Evolutionary conservation across 2,329 filamentous ascomycete genomes (phyloP).

Genomic region (Trichoderma endophyticum): DNA sequence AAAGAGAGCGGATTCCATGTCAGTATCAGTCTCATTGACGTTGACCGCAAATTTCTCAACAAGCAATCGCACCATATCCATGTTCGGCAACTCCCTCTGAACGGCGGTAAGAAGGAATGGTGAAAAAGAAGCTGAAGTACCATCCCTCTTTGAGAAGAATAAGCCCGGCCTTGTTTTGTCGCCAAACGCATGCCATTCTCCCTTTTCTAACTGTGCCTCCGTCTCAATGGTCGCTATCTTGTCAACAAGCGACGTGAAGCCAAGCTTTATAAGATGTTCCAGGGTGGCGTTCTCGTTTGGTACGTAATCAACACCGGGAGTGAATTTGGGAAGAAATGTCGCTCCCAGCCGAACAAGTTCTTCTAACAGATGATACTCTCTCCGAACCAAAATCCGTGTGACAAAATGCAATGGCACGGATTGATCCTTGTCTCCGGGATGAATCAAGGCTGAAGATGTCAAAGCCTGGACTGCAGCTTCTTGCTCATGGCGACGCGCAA

Average conservation of each 20-base stretch:
- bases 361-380: constrained; percentile 26
- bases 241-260: constrained; percentile 23
- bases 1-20: constrained; percentile 20
- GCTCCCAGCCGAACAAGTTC: constrained; percentile 19
- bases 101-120: constrained; percentile 31
- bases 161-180: constrained; percentile 22
- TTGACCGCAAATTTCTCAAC: constrained; percentile 34
- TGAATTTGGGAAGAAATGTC: constrained; percentile 16
- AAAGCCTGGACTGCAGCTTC: background rate
- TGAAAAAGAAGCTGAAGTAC: background rate
- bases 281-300: background rate
- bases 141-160: constrained; percentile 17
- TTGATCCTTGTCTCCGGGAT: background rate
- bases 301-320: too few species aligned
- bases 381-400: constrained; percentile 14
- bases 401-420: background rate
- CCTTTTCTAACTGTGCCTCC: constrained; percentile 9
- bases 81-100: constrained; percentile 32
- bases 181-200: constrained; percentile 25
- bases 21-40: constrained; percentile 26
- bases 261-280: constrained; percentile 19
- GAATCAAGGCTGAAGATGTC: background rate
- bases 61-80: constrained; percentile 34
- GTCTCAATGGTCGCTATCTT: constrained; percentile 20
- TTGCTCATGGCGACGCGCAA: background rate